These are phyloP conservation scores for Melastoma candidum DNA, from an alignment of 441 rosid species.

Conservation along the genomic window DNA sequence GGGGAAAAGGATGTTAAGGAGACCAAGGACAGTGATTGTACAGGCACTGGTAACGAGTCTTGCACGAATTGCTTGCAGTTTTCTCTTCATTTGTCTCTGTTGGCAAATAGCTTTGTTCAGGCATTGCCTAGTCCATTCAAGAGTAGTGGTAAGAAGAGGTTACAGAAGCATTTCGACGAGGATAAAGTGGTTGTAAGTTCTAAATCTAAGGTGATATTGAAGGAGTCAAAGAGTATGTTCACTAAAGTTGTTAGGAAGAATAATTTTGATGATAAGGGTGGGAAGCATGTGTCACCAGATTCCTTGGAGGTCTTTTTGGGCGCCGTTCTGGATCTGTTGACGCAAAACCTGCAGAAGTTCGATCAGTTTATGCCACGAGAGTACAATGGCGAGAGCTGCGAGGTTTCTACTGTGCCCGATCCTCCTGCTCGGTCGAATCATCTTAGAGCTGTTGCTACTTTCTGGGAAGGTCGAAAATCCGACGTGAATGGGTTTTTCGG, in stretches of 20 bases:
- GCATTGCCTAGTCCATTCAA: slow-evolving; percentile 61
- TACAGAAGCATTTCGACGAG: slow-evolving; percentile 32
- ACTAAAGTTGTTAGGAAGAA: background rate
- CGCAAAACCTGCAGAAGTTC: no score
- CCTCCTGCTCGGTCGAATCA: no score
- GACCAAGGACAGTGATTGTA: slow-evolving; percentile 27
- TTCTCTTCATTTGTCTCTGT: slow-evolving; percentile 66
- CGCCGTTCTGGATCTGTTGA: no score
- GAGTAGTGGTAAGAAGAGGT: slow-evolving; percentile 36
- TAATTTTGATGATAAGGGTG: no score
- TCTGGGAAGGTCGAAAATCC: no score
- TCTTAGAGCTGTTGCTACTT: no score
- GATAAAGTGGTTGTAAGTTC: slow-evolving; percentile 23
- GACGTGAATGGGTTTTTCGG: no score
- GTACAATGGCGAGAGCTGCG: no score
- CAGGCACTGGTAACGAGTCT: slow-evolving; percentile 38
- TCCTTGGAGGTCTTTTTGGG: no score
- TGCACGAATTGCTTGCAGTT: slow-evolving; percentile 72
- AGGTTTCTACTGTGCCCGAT: no score
- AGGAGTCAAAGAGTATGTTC: slow-evolving; percentile 18
- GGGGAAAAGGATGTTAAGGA: slow-evolving; percentile 24
- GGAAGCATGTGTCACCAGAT: no score
- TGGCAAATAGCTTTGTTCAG: slow-evolving; percentile 61
- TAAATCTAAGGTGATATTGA: slow-evolving; percentile 25
- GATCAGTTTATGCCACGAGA: no score